Evolutionary conservation across 2,329 filamentous ascomycete species (phyloP).

Genomic region (Xylariaceae sp.): DNA sequence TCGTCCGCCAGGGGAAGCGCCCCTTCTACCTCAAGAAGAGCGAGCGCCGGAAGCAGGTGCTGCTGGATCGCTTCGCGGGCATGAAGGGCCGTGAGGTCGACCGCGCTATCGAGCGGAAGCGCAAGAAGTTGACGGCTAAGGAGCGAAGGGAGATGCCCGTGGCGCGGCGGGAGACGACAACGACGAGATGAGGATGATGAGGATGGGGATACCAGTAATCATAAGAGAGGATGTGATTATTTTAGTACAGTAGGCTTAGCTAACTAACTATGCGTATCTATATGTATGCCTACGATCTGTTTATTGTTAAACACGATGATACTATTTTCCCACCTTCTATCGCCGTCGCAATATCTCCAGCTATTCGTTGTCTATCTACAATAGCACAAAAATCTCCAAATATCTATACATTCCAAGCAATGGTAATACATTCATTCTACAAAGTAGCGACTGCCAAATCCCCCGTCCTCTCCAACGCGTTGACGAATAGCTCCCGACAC

Average conservation of each 20-base stretch:
- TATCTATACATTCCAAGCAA: conserved; percentile 1
- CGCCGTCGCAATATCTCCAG: conserved; percentile 12
- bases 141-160: conserved; percentile 78
- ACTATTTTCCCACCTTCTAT: conserved; percentile 17
- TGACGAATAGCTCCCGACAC: conserved; percentile 78
- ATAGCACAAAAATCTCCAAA: background rate
- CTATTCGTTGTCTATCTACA: background rate
- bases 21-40: conserved; percentile 93
- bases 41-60: conserved; percentile 84
- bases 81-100: conserved; percentile 88
- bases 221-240: conserved; percentile 18
- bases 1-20: conserved; percentile 84
- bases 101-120: conserved; percentile 78
- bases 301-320: conserved; percentile 10
- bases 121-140: conserved; percentile 86
- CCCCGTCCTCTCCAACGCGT: conserved; percentile 49
- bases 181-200: too few species aligned
- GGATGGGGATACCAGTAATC: conserved; percentile 36
- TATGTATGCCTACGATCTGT: background rate
- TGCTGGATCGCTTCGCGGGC: conserved; percentile 76
- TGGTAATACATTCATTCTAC: conserved; percentile 13
- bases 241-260: background rate
- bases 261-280: too few species aligned
- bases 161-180: conserved; percentile 48
- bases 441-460: conserved; percentile 3